phyloP scores from a whole-genome alignment of 495 filamentous ascomycete species.

The Neohortaea acidophila region DNA sequence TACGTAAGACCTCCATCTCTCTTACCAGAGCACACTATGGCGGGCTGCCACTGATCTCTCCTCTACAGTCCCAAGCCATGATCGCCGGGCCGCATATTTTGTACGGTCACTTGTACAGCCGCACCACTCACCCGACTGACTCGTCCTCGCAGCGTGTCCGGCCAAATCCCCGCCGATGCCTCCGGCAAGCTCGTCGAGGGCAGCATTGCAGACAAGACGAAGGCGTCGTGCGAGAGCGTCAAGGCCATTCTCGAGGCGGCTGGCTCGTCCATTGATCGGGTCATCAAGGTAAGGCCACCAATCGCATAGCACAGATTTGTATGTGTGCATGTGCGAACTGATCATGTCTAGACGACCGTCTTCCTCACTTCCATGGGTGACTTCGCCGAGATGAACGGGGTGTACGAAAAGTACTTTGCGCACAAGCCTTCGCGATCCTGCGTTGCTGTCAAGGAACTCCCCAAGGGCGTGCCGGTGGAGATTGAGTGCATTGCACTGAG shows the following conservation, averaged over 20 bases:
- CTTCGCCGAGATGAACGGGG: slow-evolving; percentile 75
- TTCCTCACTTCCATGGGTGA: slow-evolving; percentile 76
- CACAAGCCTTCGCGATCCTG: slow-evolving; percentile 88
- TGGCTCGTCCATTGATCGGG: slow-evolving; percentile 55
- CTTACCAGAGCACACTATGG: neutral
- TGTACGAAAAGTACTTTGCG: slow-evolving; percentile 74
- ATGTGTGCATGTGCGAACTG: neutral
- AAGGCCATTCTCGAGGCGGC: slow-evolving; percentile 61
- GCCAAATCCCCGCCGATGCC: slow-evolving; percentile 73
- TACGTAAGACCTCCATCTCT: slow-evolving; percentile 33
- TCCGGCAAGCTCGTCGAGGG: slow-evolving; percentile 60
- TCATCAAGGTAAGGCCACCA: slow-evolving; percentile 53
- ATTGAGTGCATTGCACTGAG: slow-evolving; percentile 72
- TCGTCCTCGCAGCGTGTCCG: no score
- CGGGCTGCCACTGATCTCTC: neutral
- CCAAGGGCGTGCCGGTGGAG: slow-evolving; percentile 80
- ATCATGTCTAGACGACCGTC: slow-evolving; percentile 31
- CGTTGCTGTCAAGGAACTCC: slow-evolving; percentile 77
- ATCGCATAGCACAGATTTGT: neutral
- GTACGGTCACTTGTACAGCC: no score
- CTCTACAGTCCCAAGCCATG: slow-evolving; percentile 68
- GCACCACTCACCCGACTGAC: no score
- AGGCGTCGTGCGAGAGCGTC: slow-evolving; percentile 60
- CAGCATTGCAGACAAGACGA: slow-evolving; percentile 61
- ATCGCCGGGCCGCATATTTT: slow-evolving; percentile 69